Percentiles rank a stretch among this genome's conserved stretches.
Conservation (phyloP, 139 green algal genomes). For the Chlorella sorokiniana region DNA sequence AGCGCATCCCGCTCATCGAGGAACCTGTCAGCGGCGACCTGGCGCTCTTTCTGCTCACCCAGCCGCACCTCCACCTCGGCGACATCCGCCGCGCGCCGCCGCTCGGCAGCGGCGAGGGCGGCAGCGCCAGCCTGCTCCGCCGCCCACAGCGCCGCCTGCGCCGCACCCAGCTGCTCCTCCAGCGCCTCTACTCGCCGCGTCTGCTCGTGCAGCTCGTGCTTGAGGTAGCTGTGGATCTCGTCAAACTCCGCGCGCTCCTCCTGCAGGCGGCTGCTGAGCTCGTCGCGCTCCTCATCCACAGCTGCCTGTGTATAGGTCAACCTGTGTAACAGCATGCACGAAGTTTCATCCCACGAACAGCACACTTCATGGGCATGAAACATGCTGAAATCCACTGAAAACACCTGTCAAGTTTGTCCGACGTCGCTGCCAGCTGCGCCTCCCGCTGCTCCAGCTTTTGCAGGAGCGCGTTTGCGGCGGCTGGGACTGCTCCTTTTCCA, state of each 20-base stretch:
- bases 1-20: conserved; percentile 54
- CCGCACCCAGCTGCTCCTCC: conserved; percentile 54
- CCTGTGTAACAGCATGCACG: background rate
- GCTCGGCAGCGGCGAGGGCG: background rate
- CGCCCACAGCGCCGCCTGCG: conserved; percentile 47
- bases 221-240: conserved; percentile 84
- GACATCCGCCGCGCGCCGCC: background rate
- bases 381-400: background rate
- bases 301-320: conserved; percentile 30
- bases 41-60: conserved; percentile 52
- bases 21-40: conserved; percentile 34
- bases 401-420: background rate
- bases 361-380: no score
- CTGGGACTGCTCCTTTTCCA: background rate
- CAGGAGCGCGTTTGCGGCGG: background rate
- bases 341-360: background rate
- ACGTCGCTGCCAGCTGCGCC: background rate
- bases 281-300: conserved; percentile 69
- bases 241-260: conserved; percentile 74
- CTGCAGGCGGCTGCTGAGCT: conserved; percentile 69
- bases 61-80: background rate
- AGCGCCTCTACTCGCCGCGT: conserved; percentile 49
- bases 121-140: conserved; percentile 22
- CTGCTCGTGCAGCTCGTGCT: conserved; percentile 65
- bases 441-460: background rate